Conservation (phyloP, 352 stramenopile genomes). For the Phytophthora multivora region DNA sequence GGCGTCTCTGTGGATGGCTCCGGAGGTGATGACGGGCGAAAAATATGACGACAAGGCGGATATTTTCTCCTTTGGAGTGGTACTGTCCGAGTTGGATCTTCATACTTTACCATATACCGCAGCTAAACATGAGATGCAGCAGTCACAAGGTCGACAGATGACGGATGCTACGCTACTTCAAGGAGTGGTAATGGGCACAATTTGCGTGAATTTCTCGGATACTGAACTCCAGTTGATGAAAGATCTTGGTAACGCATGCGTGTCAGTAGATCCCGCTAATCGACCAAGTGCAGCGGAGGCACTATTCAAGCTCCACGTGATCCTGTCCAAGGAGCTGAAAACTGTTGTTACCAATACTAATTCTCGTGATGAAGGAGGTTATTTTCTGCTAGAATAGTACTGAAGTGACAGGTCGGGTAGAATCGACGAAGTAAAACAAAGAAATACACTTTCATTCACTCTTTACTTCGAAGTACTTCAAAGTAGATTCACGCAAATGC, state of each 20-base stretch:
- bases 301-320: neutral
- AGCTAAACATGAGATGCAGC: neutral
- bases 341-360: too few species aligned
- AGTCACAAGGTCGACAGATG: neutral
- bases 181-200: neutral
- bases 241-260: neutral
- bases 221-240: neutral
- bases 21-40: constrained; percentile 9
- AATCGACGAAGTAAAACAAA: too few species aligned
- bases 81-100: neutral
- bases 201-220: constrained; percentile 8
- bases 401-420: too few species aligned
- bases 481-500: too few species aligned
- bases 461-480: too few species aligned
- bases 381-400: too few species aligned
- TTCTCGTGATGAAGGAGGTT: too few species aligned
- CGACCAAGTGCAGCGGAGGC: constrained; percentile 1
- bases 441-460: too few species aligned
- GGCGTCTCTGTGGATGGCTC: neutral
- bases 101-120: neutral
- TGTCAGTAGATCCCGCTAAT: neutral
- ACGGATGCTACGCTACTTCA: constrained; percentile 5
- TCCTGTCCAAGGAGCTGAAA: constrained; percentile 5
- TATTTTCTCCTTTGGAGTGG: constrained; percentile 4
- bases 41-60: constrained; percentile 4